A percentile compares a stretch with the other conserved stretches of the same genome.
phyloP scores from a whole-genome alignment of 2,329 filamentous ascomycete genomes.

The Cladosporium phlei region DNA sequence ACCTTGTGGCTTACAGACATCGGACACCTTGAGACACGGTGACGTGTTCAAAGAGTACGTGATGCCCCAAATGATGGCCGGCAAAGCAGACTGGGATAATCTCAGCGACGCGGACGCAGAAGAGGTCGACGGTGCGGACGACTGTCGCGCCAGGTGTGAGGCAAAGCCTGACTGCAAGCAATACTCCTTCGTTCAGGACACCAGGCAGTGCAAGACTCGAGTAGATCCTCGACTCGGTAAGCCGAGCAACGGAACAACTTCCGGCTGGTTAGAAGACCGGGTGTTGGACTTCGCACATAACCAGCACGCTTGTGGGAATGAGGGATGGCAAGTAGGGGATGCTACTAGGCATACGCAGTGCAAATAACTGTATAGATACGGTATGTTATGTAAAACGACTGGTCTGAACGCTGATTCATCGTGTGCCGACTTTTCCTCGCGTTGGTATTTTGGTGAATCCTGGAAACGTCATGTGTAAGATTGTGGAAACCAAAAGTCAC shows the following conservation, averaged over 20 bases:
- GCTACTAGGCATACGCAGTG: neutral
- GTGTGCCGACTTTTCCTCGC: too few species aligned
- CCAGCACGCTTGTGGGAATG: neutral
- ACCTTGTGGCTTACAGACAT: neutral
- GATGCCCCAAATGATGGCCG: conserved; percentile 18
- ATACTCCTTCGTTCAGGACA: conserved; percentile 11
- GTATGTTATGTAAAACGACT: too few species aligned
- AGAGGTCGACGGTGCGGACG: neutral
- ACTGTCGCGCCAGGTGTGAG: conserved; percentile 15
- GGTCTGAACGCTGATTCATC: too few species aligned
- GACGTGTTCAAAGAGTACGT: conserved; percentile 25
- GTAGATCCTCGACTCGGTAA: conserved; percentile 2
- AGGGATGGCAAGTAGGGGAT: neutral
- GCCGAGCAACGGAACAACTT: neutral
- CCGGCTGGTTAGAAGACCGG: neutral
- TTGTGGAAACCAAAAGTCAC: too few species aligned
- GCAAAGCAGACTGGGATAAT: conserved; percentile 27
- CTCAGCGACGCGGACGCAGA: conserved; percentile 17
- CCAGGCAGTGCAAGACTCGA: neutral
- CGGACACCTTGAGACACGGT: conserved; percentile 19
- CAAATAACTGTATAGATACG: neutral
- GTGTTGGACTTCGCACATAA: neutral
- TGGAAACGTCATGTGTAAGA: too few species aligned
- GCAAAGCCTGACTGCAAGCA: conserved; percentile 15
- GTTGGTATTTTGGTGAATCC: too few species aligned